Evolutionary conservation across 495 filamentous ascomycete genomes (phyloP).

Genomic region (Eremomyces bilateralis): DNA sequence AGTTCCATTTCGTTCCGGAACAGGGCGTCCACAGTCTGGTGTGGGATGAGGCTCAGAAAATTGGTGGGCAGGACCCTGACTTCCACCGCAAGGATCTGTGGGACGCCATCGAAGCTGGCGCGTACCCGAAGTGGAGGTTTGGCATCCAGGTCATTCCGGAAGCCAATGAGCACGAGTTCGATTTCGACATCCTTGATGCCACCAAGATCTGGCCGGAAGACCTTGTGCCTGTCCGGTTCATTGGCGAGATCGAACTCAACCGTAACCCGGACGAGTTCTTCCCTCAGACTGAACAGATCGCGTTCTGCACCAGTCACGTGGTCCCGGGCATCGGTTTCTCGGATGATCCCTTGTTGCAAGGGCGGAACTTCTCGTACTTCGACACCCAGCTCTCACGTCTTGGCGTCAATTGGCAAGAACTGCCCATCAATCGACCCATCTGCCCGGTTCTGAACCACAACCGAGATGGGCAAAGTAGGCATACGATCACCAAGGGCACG

Average conservation of each 20-base stretch:
- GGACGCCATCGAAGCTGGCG: conserved; percentile 56
- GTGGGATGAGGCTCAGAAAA: conserved; percentile 75
- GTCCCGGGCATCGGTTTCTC: conserved; percentile 78
- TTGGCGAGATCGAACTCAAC: conserved; percentile 68
- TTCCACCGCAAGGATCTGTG: conserved; percentile 72
- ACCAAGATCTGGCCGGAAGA: conserved; percentile 88
- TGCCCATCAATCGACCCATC: conserved; percentile 60
- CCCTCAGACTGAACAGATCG: conserved; percentile 61
- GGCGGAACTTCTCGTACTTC: conserved; percentile 71
- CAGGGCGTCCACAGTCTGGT: conserved; percentile 68
- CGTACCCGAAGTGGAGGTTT: conserved; percentile 65
- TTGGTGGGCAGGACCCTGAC: conserved; percentile 64
- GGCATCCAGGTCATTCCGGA: conserved; percentile 59
- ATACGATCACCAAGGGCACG: conserved; percentile 40
- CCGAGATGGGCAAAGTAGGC: conserved; percentile 45
- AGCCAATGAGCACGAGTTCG: conserved; percentile 52
- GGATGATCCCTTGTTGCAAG: conserved; percentile 63
- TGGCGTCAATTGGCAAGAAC: conserved; percentile 66
- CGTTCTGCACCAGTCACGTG: conserved; percentile 71
- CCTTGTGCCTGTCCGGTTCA: conserved; percentile 52
- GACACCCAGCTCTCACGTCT: conserved; percentile 72
- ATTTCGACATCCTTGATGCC: conserved; percentile 81
- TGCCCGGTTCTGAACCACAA: conserved; percentile 71
- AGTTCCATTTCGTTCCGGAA: conserved; percentile 59
- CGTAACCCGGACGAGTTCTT: conserved; percentile 73